phyloP scores from a whole-genome alignment of 2,329 filamentous ascomycete species.

The Claviceps sp. region DNA sequence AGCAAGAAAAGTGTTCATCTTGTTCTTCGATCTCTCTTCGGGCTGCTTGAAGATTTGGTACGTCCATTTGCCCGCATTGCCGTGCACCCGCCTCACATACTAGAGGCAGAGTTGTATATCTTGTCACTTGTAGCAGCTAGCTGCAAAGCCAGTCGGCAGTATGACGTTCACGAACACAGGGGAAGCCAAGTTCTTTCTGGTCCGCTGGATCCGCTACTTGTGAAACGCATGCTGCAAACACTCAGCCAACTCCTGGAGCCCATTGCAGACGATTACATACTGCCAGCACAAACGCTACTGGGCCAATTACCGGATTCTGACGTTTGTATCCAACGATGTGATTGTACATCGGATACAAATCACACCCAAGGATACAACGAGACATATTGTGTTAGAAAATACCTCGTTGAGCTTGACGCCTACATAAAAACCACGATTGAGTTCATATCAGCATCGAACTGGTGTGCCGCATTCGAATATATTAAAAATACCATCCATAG shows the following conservation, averaged over 20 bases:
- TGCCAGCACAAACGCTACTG: slow-evolving; percentile 44
- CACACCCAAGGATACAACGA: slow-evolving; percentile 7
- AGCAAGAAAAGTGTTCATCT: slow-evolving; percentile 38
- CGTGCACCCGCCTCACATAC: slow-evolving; percentile 43
- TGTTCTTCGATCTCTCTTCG: slow-evolving; percentile 44
- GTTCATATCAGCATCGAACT: slow-evolving; percentile 52
- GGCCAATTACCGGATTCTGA: slow-evolving; percentile 33
- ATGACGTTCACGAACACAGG: slow-evolving; percentile 13
- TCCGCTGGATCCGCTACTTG: slow-evolving; percentile 35
- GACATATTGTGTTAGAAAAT: slow-evolving; percentile 18
- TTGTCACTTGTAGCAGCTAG: slow-evolving; percentile 51
- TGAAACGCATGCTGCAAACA: slow-evolving; percentile 40
- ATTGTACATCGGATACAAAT: slow-evolving; percentile 8
- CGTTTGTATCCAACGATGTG: slow-evolving; percentile 20
- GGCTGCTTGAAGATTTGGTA: slow-evolving; percentile 44
- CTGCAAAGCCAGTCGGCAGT: slow-evolving; percentile 45
- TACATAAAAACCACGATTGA: slow-evolving; percentile 45
- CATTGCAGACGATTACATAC: slow-evolving; percentile 41
- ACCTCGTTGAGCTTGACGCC: slow-evolving; percentile 35
- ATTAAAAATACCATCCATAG: slow-evolving; percentile 38
- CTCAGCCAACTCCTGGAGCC: slow-evolving; percentile 45
- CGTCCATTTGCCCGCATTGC: slow-evolving; percentile 38
- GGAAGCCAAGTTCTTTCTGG: slow-evolving; percentile 16
- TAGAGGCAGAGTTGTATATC: slow-evolving; percentile 53
- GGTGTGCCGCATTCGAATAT: slow-evolving; percentile 46